These are phyloP conservation scores for Fusarium temperatum DNA, from an alignment of 2,329 filamentous ascomycete genomes.

Conservation along the genomic window DNA sequence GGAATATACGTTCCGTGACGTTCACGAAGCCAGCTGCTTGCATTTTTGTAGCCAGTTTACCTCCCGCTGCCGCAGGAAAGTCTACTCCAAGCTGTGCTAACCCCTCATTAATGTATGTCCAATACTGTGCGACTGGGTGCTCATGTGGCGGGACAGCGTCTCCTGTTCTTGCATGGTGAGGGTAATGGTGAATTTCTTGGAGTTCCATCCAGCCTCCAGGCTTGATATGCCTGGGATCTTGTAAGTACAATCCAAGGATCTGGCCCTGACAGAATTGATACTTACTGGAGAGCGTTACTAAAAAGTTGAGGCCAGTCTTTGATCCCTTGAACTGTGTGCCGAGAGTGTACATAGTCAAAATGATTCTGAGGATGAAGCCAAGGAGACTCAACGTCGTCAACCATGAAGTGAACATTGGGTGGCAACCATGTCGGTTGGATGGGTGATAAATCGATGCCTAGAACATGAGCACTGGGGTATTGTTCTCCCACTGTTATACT, in stretches of 20 bases:
- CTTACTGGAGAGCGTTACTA: slow-evolving; percentile 41
- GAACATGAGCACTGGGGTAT: slow-evolving; percentile 54
- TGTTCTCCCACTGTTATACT: slow-evolving; percentile 55
- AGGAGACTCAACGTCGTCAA: slow-evolving; percentile 66
- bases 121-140: slow-evolving; percentile 58
- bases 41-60: slow-evolving; percentile 55
- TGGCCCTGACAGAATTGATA: background rate
- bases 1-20: slow-evolving; percentile 59
- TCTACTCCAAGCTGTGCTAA: slow-evolving; percentile 57
- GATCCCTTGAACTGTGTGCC: slow-evolving; percentile 65
- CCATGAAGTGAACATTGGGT: slow-evolving; percentile 63
- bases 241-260: background rate
- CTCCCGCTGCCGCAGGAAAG: slow-evolving; percentile 54
- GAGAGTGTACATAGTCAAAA: slow-evolving; percentile 70
- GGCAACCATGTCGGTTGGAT: slow-evolving; percentile 63
- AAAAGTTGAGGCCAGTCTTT: slow-evolving; percentile 64
- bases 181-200: slow-evolving; percentile 62
- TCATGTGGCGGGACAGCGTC: slow-evolving; percentile 48
- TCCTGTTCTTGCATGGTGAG: slow-evolving; percentile 54
- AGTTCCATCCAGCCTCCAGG: slow-evolving; percentile 65
- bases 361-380: slow-evolving; percentile 64
- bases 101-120: slow-evolving; percentile 56
- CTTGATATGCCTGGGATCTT: slow-evolving; percentile 55
- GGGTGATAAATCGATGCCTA: slow-evolving; percentile 58
- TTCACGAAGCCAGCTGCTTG: slow-evolving; percentile 62